Base-by-base conservation (phyloP, 139 green algal species). In the Spirogloea muscicola region DNA sequence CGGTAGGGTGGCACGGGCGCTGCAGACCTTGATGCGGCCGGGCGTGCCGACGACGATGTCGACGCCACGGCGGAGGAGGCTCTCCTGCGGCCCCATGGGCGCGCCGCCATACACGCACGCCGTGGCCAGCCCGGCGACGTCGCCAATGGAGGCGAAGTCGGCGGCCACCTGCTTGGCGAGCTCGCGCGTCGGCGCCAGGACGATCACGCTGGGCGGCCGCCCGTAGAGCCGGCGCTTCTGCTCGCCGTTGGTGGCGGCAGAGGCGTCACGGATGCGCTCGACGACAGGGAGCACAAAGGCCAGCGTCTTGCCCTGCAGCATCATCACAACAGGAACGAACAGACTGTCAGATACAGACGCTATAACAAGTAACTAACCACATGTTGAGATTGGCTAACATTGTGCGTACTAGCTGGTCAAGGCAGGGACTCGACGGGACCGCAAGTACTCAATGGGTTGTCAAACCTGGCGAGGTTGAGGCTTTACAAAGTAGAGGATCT, bases 201-300 rank as follows among this genome's bases (percentile, higher is more conserved):
- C 86, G 7, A 98, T 66, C 38, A 49, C 0, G 74, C 3, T 60
- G 27, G 16, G 57, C 64, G 5, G 40, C 60, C 31, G 58, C 66
- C 6, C 1, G 37, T 27, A 21, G 62, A 18, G 42, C 72, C 7
- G 34, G 9, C 33, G 51, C 6, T 34, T 42, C 3, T 3, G 5
- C 36, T 37, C 44, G 5, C 48, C 49, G 37, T 27, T 27, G 21
- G 29, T 33, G 16, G 57, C 33, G 7, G 21, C 33, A 16, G 29
- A 38, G 21, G 46, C 6, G 7, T 34, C 33, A 18, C 46, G 5
- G 29, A 97, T 78, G 25, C 67, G 57, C 81, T 98, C 88, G 40
- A 99, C 84, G 60, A 98, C 93, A 33, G 95, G 95, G 42, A 98
- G 87, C 51, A 95, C 90, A 82, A 99, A 99, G 2, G 91, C 95